These are phyloP conservation scores for Elongisporangium undulatum DNA, from an alignment of 352 stramenopile species.

Conservation along the genomic window DNA sequence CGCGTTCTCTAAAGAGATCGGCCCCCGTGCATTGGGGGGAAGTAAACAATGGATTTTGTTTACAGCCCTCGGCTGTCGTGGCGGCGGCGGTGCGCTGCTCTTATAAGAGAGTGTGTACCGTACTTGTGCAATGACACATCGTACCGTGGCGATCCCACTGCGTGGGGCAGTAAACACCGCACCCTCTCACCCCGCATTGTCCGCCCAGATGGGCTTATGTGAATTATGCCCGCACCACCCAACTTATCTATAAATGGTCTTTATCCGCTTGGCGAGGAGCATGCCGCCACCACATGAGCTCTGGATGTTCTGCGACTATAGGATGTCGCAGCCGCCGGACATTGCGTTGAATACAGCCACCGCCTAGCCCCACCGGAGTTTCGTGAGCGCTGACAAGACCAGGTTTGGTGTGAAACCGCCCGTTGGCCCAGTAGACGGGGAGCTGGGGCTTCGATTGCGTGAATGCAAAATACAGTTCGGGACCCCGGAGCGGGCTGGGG, in stretches of 20 bases:
- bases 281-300: not conserved
- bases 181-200: not conserved
- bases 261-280: not conserved
- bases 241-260: not conserved
- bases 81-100: not conserved
- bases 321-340: not conserved
- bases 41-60: not conserved
- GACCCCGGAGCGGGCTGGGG: slow-evolving; percentile 2
- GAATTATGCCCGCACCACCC: not conserved
- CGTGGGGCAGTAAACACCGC: not conserved
- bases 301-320: not conserved
- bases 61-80: not conserved
- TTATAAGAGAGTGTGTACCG: not conserved
- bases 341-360: not conserved
- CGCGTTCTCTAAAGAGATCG: not conserved
- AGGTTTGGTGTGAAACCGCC: not conserved
- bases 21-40: not conserved
- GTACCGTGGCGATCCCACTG: not conserved
- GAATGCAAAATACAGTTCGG: not conserved
- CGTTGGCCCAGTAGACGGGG: not conserved
- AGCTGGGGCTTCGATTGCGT: not conserved
- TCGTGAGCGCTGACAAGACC: not conserved
- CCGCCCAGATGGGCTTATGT: not conserved
- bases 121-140: not conserved
- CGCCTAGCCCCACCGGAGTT: not conserved